phyloP scores from a whole-genome alignment of 345 rosid genomes.

The Citrus australasica region DNA sequence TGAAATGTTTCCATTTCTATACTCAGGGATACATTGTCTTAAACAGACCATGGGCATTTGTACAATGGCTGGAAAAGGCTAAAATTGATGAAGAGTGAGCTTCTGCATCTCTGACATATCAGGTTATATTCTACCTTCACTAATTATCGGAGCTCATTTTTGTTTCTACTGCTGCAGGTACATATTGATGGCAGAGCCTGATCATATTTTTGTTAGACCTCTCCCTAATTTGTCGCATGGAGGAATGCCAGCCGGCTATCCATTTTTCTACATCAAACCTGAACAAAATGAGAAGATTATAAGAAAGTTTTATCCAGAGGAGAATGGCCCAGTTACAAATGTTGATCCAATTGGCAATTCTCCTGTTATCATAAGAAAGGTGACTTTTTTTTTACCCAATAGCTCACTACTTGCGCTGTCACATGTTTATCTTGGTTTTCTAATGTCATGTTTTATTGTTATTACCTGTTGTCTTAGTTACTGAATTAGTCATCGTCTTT shows the following conservation, averaged over 20 bases:
- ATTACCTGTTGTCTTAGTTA: background rate
- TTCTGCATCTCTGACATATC: constrained; percentile 3
- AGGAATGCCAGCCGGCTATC: constrained; percentile 73
- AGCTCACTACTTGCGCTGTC: background rate
- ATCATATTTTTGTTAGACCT: constrained; percentile 77
- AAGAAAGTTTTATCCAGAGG: constrained; percentile 68
- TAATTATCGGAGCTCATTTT: background rate
- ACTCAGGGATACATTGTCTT: constrained; percentile 93
- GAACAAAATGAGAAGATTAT: constrained; percentile 44
- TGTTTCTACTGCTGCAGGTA: constrained; percentile 49
- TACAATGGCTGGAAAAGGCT: constrained; percentile 93
- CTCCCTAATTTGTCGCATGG: constrained; percentile 77
- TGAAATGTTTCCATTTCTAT: constrained; percentile 9
- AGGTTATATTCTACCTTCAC: background rate
- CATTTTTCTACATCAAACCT: constrained; percentile 89
- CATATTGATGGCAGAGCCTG: constrained; percentile 94
- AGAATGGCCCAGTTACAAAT: constrained; percentile 68
- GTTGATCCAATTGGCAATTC: constrained; percentile 89
- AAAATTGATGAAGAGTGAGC: constrained; percentile 90
- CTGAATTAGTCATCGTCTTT: background rate
- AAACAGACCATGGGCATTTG: constrained; percentile 98
- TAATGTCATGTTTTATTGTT: background rate
- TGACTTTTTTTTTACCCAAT: constrained; percentile 2
- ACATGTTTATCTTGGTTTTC: background rate
- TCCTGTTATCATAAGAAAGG: constrained; percentile 85